Conservation (phyloP, 441 rosid genomes). For the Corymbia citriodora region DNA sequence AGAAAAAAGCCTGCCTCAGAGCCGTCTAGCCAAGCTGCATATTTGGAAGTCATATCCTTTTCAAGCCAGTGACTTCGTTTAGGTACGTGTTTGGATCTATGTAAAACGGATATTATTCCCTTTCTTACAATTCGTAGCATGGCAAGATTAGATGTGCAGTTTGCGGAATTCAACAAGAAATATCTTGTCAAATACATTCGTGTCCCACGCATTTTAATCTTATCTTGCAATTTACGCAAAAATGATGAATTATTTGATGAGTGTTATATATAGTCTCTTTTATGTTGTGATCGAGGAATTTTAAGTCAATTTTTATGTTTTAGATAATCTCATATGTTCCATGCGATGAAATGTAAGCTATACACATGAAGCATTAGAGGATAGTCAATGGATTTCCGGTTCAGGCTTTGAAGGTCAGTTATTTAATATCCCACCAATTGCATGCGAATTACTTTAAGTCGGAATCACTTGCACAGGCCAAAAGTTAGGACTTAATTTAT, state of each 20-base stretch:
- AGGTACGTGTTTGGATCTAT: neutral
- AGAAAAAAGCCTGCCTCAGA: neutral
- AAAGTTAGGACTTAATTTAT: neutral
- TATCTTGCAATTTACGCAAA: neutral
- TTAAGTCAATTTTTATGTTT: neutral
- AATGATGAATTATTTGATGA: neutral
- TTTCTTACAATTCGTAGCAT: neutral
- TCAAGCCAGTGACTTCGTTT: neutral
- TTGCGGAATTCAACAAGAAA: neutral
- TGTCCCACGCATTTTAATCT: neutral
- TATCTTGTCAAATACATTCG: neutral
- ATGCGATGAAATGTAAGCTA: neutral
- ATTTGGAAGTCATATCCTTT: neutral
- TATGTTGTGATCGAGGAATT: neutral
- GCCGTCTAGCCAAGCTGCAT: neutral
- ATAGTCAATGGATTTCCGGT: neutral
- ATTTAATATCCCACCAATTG: neutral
- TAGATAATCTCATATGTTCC: neutral
- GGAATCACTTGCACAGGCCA: neutral
- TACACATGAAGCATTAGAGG: neutral
- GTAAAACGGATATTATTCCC: neutral
- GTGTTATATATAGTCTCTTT: neutral
- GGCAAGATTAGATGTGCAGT: neutral
- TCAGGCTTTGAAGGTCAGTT: neutral
- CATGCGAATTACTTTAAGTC: neutral